Percentiles rank a stretch among this genome's conserved stretches.
Conservation (phyloP, 306 rosid genomes). For the Mimosa bimucronata region DNA sequence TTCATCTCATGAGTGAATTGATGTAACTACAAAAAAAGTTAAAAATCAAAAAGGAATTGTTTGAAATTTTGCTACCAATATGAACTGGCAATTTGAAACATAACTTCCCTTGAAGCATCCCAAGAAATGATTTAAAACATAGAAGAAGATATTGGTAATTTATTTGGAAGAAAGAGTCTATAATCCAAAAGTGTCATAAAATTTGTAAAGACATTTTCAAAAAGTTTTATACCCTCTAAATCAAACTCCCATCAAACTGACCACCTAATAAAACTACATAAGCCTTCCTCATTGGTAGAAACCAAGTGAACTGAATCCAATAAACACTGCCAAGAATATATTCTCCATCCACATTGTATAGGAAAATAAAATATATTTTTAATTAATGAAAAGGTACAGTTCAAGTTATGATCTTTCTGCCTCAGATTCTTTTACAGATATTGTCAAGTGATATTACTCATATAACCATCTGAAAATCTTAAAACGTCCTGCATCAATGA, state of each 20-base stretch:
- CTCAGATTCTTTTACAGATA: slow-evolving; percentile 18
- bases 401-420: slow-evolving; percentile 14
- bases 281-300: background rate
- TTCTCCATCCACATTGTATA: slow-evolving; percentile 15
- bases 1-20: slow-evolving; percentile 75
- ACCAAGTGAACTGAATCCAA: slow-evolving; percentile 2
- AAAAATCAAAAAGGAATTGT: too few relatives aligned
- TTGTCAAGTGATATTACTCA: slow-evolving; percentile 10
- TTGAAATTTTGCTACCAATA: background rate
- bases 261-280: slow-evolving; percentile 6
- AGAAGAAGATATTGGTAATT: background rate
- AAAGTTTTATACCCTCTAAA: background rate
- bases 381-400: background rate
- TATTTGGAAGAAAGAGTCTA: background rate
- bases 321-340: slow-evolving; percentile 1
- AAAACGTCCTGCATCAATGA: slow-evolving; percentile 2
- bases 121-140: background rate
- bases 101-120: background rate
- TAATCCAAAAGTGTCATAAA: background rate
- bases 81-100: background rate
- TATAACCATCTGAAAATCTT: slow-evolving; percentile 22
- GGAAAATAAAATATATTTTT: slow-evolving; percentile 17
- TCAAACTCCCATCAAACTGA: background rate
- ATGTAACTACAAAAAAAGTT: slow-evolving; percentile 24
- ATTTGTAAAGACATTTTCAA: background rate